Evolutionary conservation across 1,139 yeast species (phyloP).

Genomic region (Saccharomyces pastorianus): DNA sequence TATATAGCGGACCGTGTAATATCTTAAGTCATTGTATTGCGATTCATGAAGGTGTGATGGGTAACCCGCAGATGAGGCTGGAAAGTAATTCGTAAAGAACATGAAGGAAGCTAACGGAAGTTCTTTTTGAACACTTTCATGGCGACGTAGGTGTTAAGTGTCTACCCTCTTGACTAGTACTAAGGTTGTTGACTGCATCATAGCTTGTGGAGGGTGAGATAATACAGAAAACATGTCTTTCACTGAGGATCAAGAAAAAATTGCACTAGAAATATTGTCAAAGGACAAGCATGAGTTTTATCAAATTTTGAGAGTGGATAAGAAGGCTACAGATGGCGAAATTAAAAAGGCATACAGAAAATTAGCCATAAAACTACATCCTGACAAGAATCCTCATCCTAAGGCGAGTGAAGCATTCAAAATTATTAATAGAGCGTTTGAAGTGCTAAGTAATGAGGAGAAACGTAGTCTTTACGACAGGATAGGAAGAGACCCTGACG

Average conservation of each 20-base stretch:
- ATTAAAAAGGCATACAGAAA: conserved; percentile 86
- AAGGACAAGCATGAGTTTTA: conserved; percentile 64
- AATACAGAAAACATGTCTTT: neutral
- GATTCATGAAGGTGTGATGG: neutral
- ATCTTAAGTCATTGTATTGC: neutral
- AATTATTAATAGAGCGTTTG: conserved; percentile 77
- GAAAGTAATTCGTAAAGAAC: neutral
- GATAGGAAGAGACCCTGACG: conserved; percentile 87
- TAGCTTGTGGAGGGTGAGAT: neutral
- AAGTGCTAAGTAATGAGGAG: conserved; percentile 71
- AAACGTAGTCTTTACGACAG: conserved; percentile 78
- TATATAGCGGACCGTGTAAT: neutral
- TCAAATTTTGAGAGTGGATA: conserved; percentile 65
- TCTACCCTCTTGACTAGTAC: neutral
- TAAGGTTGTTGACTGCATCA: neutral
- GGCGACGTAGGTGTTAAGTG: neutral
- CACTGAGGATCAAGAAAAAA: conserved; percentile 56
- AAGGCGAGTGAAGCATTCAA: conserved; percentile 95
- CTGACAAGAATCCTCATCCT: conserved; percentile 95
- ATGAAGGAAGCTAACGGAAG: neutral
- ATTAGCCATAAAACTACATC: conserved; percentile 86
- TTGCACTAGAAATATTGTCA: conserved; percentile 52
- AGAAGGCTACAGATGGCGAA: conserved; percentile 60
- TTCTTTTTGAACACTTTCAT: neutral
- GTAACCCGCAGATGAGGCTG: neutral